Evolutionary conservation across 805 yeast species (phyloP).

Genomic region (Yamadazyma sp.): DNA sequence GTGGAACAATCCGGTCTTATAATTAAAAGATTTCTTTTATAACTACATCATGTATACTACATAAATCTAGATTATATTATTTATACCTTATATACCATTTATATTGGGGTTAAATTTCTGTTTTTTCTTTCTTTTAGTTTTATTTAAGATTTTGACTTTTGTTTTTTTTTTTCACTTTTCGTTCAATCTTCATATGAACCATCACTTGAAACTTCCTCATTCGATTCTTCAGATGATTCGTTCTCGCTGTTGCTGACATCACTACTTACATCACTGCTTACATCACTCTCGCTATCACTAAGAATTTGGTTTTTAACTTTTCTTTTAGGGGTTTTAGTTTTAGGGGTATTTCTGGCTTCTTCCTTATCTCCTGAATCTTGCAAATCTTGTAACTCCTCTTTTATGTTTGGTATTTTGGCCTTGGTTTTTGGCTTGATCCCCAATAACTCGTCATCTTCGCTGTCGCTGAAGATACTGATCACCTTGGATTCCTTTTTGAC

Average conservation of each 20-base stretch:
- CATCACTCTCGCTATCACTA: background rate
- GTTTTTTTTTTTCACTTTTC: background rate
- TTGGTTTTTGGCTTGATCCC: slow-evolving; percentile 10
- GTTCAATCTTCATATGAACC: slow-evolving; percentile 10
- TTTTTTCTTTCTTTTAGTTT: too few species aligned
- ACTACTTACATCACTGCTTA: slow-evolving; percentile 4
- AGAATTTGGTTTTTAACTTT: slow-evolving; percentile 1
- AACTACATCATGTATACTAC: too few species aligned
- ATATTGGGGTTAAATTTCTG: too few species aligned
- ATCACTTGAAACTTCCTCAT: slow-evolving; percentile 15
- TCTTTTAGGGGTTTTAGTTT: background rate
- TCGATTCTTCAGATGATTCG: too few species aligned
- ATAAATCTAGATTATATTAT: too few species aligned
- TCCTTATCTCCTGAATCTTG: slow-evolving; percentile 13
- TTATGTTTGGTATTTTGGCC: background rate
- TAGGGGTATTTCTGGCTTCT: slow-evolving; percentile 11
- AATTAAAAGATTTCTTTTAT: too few species aligned
- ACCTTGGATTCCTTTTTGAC: slow-evolving; percentile 10
- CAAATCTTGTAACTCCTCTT: slow-evolving; percentile 1
- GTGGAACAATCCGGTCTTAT: too few species aligned
- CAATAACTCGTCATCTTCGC: slow-evolving; percentile 34
- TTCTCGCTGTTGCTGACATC: slow-evolving; percentile 8
- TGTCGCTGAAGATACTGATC: slow-evolving; percentile 24
- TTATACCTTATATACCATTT: too few species aligned
- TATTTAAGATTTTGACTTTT: too few species aligned